Percentiles rank a stretch among this genome's conserved stretches.
phyloP scores from a whole-genome alignment of 2,329 filamentous ascomycete genomes.

The Bipolaris gigantea region DNA sequence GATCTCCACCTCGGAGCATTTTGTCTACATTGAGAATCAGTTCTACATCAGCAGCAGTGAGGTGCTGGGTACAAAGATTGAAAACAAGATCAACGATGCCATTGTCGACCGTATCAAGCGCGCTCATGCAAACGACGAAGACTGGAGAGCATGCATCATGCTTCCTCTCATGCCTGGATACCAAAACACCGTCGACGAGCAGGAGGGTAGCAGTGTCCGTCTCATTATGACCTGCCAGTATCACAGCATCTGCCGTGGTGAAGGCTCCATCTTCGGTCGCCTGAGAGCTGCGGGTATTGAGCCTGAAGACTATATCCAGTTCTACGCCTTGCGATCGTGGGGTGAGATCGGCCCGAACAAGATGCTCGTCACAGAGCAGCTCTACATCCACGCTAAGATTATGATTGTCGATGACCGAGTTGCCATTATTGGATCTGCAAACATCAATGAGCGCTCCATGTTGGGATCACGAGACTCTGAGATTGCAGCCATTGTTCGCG shows the following conservation, averaged over 20 bases:
- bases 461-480: constrained; percentile 90
- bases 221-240: constrained; percentile 98
- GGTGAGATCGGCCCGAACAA: constrained; percentile 84
- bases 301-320: constrained; percentile 92
- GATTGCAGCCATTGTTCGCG: constrained; percentile 83
- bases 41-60: constrained; percentile 96
- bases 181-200: constrained; percentile 91
- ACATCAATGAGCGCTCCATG: constrained; percentile 98
- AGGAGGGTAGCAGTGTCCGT: constrained; percentile 91
- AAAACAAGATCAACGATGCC: constrained; percentile 92
- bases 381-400: constrained; percentile 97
- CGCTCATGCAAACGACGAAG: constrained; percentile 79
- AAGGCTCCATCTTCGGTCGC: constrained; percentile 87
- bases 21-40: constrained; percentile 98
- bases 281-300: constrained; percentile 79
- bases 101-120: constrained; percentile 88
- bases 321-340: constrained; percentile 91
- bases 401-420: constrained; percentile 95
- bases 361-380: constrained; percentile 85
- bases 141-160: constrained; percentile 86
- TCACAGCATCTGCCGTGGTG: constrained; percentile 90
- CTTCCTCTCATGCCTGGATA: constrained; percentile 98
- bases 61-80: constrained; percentile 81
- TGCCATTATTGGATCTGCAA: constrained; percentile 93
- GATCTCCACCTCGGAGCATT: constrained; percentile 94